Base-by-base conservation (phyloP, 306 rosid species). In the Morella rubra region DNA sequence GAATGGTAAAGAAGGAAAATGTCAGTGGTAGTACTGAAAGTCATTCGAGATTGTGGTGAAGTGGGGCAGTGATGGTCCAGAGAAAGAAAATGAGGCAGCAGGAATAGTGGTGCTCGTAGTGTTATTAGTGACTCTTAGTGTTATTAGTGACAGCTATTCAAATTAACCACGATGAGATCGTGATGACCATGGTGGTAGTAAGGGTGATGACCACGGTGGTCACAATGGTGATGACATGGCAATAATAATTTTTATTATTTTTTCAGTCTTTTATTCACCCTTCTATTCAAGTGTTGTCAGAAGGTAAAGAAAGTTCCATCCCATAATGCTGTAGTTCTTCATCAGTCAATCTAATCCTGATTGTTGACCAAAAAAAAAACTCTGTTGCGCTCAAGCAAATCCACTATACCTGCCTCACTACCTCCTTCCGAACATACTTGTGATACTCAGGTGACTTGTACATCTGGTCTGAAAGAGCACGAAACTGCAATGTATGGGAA, bases 381-480 rank as follows among this genome's bases (percentile, higher is more conserved):
- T 51, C 8, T 41, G 16, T 16, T 8, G 41, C 54, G 5, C 20
- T 53, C 49, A 52, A 37, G 37, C 62, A 56, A 55, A 76, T 47
- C 61, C 19, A 65, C 27, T 41, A 53, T 85, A 86, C 97, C 91
- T 91, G 93, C 78, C 86, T 89, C 52, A 86, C 94, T 78, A 93
- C 79, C 65, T 91, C 94, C 83, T 87, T 90, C 53, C 97, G 90
- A 44, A 91, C 83, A 85, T 86, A 87, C 80, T 91, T 91, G 87
- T 94, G 97, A 85, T 90, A 84, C 74, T 94, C 93, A 20, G 93
- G 91, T 64, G 97, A 91, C 78, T 81, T 86, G 72, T 79, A 91
- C 69, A 93, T 69, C 84, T 94, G 98, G 44, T 94, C 97, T 8
- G 96, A 90, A 83, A 94, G 83, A 15, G 97, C 93, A 56, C 96